These are phyloP conservation scores for Papilionanthe hybrid DNA, from an alignment of 116 monocot species.

Conservation along the genomic window DNA sequence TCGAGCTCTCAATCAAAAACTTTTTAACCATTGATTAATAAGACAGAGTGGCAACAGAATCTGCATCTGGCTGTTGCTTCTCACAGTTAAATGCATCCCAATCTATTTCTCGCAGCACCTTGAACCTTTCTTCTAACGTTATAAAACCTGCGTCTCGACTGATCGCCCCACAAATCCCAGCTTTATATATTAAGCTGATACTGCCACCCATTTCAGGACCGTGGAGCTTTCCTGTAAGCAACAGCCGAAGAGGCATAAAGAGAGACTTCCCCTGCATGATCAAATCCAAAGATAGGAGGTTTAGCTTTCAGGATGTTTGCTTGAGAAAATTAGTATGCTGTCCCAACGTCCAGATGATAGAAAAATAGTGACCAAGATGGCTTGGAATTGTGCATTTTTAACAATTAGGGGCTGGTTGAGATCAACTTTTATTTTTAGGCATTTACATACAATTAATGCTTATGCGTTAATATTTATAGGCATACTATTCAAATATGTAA, in stretches of 20 bases:
- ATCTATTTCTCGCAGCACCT: conserved; percentile 53
- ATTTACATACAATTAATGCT: too few relatives aligned
- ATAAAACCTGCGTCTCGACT: conserved; percentile 54
- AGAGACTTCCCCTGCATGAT: conserved; percentile 75
- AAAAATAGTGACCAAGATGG: not conserved
- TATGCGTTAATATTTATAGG: too few relatives aligned
- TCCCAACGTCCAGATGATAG: not conserved
- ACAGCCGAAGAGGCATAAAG: conserved; percentile 77
- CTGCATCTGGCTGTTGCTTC: conserved; percentile 29
- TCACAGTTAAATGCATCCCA: conserved; percentile 55
- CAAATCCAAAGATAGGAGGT: not conserved
- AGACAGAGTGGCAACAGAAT: conserved; percentile 27
- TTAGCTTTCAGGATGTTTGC: not conserved
- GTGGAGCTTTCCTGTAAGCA: conserved; percentile 91
- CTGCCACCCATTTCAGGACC: conserved; percentile 92
- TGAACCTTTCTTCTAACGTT: conserved; percentile 63
- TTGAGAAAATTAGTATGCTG: not conserved
- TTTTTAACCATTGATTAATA: conserved; percentile 1
- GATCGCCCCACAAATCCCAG: conserved; percentile 48
- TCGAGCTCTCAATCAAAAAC: not conserved
- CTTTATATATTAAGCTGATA: conserved; percentile 59
- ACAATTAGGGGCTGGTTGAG: too few relatives aligned
- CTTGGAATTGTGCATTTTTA: too few relatives aligned
- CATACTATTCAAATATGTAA: too few relatives aligned
- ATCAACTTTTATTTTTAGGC: too few relatives aligned